phyloP scores from a whole-genome alignment of 148 eudicot genomes.

The Oxyria digyna region DNA sequence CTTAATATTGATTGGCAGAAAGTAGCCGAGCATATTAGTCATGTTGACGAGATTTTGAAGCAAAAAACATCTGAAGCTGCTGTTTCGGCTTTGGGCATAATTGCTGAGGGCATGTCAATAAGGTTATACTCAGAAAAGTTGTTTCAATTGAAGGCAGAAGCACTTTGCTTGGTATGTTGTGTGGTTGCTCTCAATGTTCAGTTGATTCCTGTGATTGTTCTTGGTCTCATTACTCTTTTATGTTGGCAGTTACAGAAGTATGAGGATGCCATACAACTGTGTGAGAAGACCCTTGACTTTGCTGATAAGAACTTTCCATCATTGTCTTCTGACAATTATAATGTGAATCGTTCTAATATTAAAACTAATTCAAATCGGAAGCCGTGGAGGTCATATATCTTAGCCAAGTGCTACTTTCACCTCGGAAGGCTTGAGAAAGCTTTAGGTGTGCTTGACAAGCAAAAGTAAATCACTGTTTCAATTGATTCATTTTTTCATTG shows the following conservation, averaged over 20 bases:
- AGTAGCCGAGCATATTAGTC: conserved; percentile 34
- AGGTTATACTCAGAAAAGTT: conserved; percentile 68
- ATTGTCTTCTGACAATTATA: conserved; percentile 13
- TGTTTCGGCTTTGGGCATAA: conserved; percentile 34
- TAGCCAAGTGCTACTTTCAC: conserved; percentile 60
- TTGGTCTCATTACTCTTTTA: background rate
- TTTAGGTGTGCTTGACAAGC: conserved; percentile 55
- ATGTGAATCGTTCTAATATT: too few species aligned
- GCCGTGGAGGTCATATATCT: conserved; percentile 54
- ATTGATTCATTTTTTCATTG: background rate
- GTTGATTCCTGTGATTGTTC: background rate
- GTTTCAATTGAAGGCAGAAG: conserved; percentile 78
- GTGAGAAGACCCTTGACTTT: conserved; percentile 58
- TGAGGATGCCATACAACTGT: conserved; percentile 60
- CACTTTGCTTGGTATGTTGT: conserved; percentile 54
- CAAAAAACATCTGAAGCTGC: conserved; percentile 48
- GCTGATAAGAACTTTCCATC: conserved; percentile 52
- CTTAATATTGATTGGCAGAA: conserved; percentile 36
- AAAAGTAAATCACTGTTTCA: conserved; percentile 23
- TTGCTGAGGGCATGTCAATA: conserved; percentile 42
- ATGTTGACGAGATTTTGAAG: conserved; percentile 53
- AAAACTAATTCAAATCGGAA: too few species aligned
- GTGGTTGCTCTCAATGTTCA: conserved; percentile 2
- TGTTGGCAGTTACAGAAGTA: conserved; percentile 54
- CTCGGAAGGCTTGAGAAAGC: conserved; percentile 77